Percentiles rank a stretch among this genome's conserved stretches.
Conservation (phyloP, 2,329 filamentous ascomycete species). For the Macrophomina phaseolina region DNA sequence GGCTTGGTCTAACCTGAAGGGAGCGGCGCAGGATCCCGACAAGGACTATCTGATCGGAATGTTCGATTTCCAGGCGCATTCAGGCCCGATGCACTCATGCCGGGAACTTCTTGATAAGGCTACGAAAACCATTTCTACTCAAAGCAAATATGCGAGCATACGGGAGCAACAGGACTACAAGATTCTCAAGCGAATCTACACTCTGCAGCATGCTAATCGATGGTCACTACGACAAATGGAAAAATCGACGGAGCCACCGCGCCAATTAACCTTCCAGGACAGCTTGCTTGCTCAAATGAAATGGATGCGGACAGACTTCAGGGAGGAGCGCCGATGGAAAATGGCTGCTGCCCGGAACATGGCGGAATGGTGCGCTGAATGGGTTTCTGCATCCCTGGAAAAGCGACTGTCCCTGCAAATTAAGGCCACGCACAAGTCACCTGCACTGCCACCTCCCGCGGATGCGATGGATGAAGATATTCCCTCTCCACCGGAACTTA, state of each 20-base stretch:
- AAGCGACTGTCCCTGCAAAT: constrained; percentile 73
- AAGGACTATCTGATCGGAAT: constrained; percentile 68
- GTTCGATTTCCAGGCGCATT: constrained; percentile 63
- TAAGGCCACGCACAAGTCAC: constrained; percentile 49
- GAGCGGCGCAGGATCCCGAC: constrained; percentile 53
- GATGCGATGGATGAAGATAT: constrained; percentile 46
- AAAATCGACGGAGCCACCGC: constrained; percentile 78
- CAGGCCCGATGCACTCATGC: constrained; percentile 59
- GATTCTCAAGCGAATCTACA: constrained; percentile 84
- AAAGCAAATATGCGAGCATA: constrained; percentile 81
- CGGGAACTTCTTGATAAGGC: constrained; percentile 74
- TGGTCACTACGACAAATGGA: constrained; percentile 93
- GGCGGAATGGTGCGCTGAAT: constrained; percentile 83
- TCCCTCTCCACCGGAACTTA: constrained; percentile 45
- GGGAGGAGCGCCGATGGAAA: constrained; percentile 95
- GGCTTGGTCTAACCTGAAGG: constrained; percentile 52
- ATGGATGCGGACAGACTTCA: constrained; percentile 97
- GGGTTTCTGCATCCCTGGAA: constrained; percentile 69
- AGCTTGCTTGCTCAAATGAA: constrained; percentile 88
- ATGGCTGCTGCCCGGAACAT: constrained; percentile 78
- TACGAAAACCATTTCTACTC: constrained; percentile 87
- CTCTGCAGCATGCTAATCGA: constrained; percentile 86
- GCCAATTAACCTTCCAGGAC: constrained; percentile 82
- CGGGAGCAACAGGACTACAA: constrained; percentile 87
- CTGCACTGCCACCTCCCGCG: constrained; percentile 29